Percentiles rank a stretch among this genome's conserved stretches.
phyloP scores from a whole-genome alignment of 139 green algal genomes.

The Zygnema cylindricum region DNA sequence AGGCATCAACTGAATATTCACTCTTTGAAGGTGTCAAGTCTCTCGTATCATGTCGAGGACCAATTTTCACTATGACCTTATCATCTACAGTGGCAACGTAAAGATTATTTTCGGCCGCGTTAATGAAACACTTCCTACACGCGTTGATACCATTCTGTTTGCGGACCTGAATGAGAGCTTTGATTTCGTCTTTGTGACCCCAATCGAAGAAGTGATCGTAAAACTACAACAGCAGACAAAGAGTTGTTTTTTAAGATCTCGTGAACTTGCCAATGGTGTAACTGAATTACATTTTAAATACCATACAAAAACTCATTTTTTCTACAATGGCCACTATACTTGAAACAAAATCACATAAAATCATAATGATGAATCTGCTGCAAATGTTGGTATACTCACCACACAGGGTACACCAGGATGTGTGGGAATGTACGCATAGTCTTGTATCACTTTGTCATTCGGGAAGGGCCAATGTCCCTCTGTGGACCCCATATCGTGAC shows the following conservation, averaged over 20 bases:
- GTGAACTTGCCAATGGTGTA: neutral
- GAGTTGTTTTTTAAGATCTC: neutral
- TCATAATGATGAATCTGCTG: neutral
- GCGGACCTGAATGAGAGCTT: constrained; percentile 78
- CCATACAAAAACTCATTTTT: neutral
- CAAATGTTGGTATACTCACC: constrained; percentile 50
- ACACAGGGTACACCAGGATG: constrained; percentile 69
- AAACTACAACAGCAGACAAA: constrained; percentile 63
- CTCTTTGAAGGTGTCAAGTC: constrained; percentile 15
- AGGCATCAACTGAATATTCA: constrained; percentile 19
- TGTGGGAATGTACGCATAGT: constrained; percentile 75
- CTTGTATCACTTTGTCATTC: constrained; percentile 60
- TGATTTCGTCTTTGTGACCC: constrained; percentile 75
- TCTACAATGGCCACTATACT: neutral
- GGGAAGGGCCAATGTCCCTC: constrained; percentile 73
- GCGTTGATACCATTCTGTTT: constrained; percentile 62
- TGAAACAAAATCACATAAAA: neutral
- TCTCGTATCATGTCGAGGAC: constrained; percentile 35
- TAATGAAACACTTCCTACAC: constrained; percentile 3
- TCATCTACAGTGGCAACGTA: constrained; percentile 51
- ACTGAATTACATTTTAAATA: neutral
- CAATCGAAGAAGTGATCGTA: constrained; percentile 84
- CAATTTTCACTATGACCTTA: constrained; percentile 42
- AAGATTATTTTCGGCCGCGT: constrained; percentile 46
- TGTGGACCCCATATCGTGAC: constrained; percentile 85